phyloP scores from a whole-genome alignment of 441 rosid species.

The Corymbia citriodora region DNA sequence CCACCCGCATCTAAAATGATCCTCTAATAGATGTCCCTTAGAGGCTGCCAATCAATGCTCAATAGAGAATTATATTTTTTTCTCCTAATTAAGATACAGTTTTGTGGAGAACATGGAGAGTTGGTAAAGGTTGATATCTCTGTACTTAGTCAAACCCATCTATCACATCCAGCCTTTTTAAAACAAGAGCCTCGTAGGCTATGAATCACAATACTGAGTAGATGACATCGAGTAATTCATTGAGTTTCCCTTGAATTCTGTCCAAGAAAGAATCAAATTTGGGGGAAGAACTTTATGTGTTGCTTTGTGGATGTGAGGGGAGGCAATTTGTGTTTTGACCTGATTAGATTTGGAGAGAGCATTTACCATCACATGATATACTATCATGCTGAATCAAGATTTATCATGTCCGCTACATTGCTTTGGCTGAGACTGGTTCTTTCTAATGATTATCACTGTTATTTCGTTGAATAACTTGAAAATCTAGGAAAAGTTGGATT shows the following conservation, averaged over 20 bases:
- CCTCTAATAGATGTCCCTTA: background rate
- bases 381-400: background rate
- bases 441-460: background rate
- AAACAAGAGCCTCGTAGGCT: background rate
- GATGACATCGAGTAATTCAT: background rate
- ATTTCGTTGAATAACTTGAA: background rate
- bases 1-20: background rate
- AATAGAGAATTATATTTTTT: background rate
- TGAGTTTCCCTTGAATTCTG: background rate
- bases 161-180: background rate
- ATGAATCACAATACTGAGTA: background rate
- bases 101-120: background rate
- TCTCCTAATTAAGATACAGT: background rate
- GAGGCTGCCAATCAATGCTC: background rate
- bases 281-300: background rate
- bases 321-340: background rate
- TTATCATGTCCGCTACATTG: background rate
- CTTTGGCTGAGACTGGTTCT: background rate
- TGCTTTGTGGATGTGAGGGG: background rate
- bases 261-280: background rate
- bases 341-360: background rate
- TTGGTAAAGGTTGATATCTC: background rate
- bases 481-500: background rate
- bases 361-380: background rate
- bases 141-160: background rate